A percentile compares a stretch with the other conserved stretches of the same genome.
These are phyloP conservation scores for Globisporangium spinosum DNA, from an alignment of 352 stramenopile species.

Conservation along the genomic window DNA sequence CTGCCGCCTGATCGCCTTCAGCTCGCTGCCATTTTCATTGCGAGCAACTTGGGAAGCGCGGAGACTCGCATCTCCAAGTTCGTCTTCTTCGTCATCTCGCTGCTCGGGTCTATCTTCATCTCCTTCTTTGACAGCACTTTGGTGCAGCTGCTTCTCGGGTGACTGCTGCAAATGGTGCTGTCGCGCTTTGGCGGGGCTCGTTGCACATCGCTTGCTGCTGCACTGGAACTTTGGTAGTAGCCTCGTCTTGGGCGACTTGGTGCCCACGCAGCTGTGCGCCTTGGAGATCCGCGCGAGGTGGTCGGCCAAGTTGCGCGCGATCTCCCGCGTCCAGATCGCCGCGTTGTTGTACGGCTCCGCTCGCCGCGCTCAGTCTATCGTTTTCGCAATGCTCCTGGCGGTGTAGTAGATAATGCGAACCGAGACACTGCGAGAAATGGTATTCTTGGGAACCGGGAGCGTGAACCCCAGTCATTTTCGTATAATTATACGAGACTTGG, in stretches of 20 bases:
- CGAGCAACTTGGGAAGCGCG: background rate
- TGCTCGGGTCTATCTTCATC: background rate
- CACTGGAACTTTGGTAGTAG: constrained; percentile 51
- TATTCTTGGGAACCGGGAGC: constrained; percentile 5
- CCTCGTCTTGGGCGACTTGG: constrained; percentile 51
- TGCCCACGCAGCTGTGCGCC: constrained; percentile 71
- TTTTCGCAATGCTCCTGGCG: background rate
- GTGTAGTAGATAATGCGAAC: background rate
- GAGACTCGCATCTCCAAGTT: background rate
- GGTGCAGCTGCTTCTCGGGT: background rate
- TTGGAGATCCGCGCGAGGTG: constrained; percentile 70
- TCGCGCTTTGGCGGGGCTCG: constrained; percentile 43
- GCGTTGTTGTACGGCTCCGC: constrained; percentile 78
- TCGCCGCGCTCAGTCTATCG: constrained; percentile 65
- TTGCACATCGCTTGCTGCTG: constrained; percentile 36
- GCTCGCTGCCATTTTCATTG: background rate
- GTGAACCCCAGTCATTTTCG: no score
- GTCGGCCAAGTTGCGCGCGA: constrained; percentile 61
- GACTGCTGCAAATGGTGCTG: constrained; percentile 12
- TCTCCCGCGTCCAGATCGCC: constrained; percentile 70
- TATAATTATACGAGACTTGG: constrained; percentile 4
- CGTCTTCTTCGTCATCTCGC: constrained; percentile 9
- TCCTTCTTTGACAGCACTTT: background rate
- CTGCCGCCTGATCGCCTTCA: constrained; percentile 16
- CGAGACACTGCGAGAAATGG: background rate